Conservation (phyloP, 768 basidiomycete species). For the Cyathus striatus region DNA sequence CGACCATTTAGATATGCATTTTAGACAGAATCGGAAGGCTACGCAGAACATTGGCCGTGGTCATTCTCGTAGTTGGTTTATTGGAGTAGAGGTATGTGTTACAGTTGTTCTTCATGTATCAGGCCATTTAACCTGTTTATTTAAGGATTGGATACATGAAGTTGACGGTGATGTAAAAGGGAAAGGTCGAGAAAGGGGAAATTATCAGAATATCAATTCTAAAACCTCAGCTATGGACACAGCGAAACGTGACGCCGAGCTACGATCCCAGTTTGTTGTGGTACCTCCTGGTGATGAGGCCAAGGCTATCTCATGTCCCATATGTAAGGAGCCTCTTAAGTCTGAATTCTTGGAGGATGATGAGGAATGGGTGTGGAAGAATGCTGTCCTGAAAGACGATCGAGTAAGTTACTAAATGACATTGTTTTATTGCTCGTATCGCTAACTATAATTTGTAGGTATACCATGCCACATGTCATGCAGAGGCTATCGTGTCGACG, state of each 20-base stretch:
- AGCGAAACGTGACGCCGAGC: conserved; percentile 71
- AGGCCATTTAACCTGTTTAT: conserved; percentile 8
- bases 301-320: conserved; percentile 80
- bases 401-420: conserved; percentile 46
- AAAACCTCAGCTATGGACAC: conserved; percentile 56
- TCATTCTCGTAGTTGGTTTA: conserved; percentile 88
- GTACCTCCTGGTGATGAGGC: conserved; percentile 90
- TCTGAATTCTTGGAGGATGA: conserved; percentile 92
- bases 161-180: conserved; percentile 55
- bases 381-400: conserved; percentile 81
- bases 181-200: conserved; percentile 57
- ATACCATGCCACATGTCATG: conserved; percentile 92
- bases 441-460: conserved; percentile 44
- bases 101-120: conserved; percentile 20
- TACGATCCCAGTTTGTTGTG: conserved; percentile 75
- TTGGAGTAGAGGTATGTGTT: conserved; percentile 61
- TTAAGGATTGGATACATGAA: conserved; percentile 87
- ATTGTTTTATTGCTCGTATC: not conserved
- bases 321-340: conserved; percentile 93
- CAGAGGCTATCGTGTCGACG: conserved; percentile 65
- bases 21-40: conserved; percentile 84
- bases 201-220: conserved; percentile 47
- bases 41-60: conserved; percentile 77
- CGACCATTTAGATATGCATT: conserved; percentile 95
- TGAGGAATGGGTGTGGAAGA: conserved; percentile 98